These are phyloP conservation scores for Glutinoglossum americanum DNA, from an alignment of 495 filamentous ascomycete genomes.

Conservation along the genomic window DNA sequence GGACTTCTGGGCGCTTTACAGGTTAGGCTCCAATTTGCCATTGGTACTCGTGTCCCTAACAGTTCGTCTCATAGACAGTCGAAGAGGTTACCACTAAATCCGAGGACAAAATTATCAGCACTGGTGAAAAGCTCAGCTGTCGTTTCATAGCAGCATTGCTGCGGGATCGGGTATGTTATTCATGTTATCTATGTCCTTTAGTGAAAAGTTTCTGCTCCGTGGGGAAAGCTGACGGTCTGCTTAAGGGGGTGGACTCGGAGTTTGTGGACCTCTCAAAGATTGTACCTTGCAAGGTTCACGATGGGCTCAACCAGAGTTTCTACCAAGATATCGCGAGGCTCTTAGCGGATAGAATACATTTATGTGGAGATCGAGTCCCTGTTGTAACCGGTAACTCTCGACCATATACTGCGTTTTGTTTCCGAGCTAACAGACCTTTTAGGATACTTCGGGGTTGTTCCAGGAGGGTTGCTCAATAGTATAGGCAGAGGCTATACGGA, in stretches of 20 bases:
- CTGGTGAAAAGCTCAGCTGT: constrained; percentile 86
- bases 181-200: too few species aligned
- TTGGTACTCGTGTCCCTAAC: background rate
- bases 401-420: too few species aligned
- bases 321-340: constrained; percentile 46
- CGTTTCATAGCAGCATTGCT: constrained; percentile 66
- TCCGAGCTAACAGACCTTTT: background rate
- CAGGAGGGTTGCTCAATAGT: constrained; percentile 54
- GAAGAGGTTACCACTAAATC: constrained; percentile 57
- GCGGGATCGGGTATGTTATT: constrained; percentile 34
- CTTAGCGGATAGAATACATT: constrained; percentile 43
- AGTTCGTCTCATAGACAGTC: constrained; percentile 19
- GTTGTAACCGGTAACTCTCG: constrained; percentile 32
- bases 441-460: constrained; percentile 76
- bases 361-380: constrained; percentile 48
- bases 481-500: constrained; percentile 81
- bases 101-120: constrained; percentile 76
- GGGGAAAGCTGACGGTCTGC: background rate
- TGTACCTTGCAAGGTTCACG: constrained; percentile 35
- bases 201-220: background rate
- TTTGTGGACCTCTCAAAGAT: constrained; percentile 72
- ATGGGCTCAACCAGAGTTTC: constrained; percentile 55
- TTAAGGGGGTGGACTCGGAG: constrained; percentile 49
- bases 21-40: background rate
- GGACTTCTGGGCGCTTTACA: constrained; percentile 36